A percentile compares a stretch with the other conserved stretches of the same genome.
phyloP scores from a whole-genome alignment of 1,284 basidiomycete genomes.

The Bondarzewia mesenterica region DNA sequence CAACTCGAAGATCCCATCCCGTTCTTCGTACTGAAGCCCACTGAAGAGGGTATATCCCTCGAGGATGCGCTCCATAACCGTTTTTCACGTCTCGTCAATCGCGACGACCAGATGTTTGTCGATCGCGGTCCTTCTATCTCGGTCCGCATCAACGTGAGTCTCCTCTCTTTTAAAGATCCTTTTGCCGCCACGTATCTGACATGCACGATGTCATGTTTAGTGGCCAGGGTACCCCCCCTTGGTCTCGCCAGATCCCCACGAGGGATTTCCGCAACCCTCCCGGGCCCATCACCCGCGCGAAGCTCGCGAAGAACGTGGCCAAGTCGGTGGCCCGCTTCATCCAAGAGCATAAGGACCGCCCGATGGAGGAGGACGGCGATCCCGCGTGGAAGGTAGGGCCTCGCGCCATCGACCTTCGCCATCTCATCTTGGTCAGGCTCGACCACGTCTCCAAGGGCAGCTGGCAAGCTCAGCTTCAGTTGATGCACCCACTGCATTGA shows the following conservation, averaged over 20 bases:
- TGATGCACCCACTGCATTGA: slow-evolving; percentile 19
- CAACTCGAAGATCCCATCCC: slow-evolving; percentile 52
- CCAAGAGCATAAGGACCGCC: slow-evolving; percentile 35
- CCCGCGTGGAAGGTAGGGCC: slow-evolving; percentile 47
- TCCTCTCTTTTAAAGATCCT: slow-evolving; percentile 7
- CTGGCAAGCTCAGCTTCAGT: slow-evolving; percentile 69
- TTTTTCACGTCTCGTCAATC: slow-evolving; percentile 33
- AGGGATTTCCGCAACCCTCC: slow-evolving; percentile 69
- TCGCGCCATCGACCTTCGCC: slow-evolving; percentile 46
- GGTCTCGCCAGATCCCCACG: slow-evolving; percentile 73
- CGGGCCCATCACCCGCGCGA: slow-evolving; percentile 57
- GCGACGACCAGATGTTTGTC: slow-evolving; percentile 57
- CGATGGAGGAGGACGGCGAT: slow-evolving; percentile 54
- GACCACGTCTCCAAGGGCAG: slow-evolving; percentile 74
- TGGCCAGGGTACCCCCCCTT: slow-evolving; percentile 72
- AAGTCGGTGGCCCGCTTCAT: slow-evolving; percentile 40
- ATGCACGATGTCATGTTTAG: slow-evolving; percentile 25
- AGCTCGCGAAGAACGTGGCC: slow-evolving; percentile 60
- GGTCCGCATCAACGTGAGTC: slow-evolving; percentile 60
- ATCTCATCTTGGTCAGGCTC: slow-evolving; percentile 63
- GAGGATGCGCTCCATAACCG: slow-evolving; percentile 39
- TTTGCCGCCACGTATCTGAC: slow-evolving; percentile 1
- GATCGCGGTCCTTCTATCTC: slow-evolving; percentile 69
- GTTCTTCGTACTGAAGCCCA: slow-evolving; percentile 44
- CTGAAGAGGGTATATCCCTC: slow-evolving; percentile 50